These are phyloP conservation scores for Spathaspora sp. DNA, from an alignment of 805 yeast genomes.

Conservation along the genomic window DNA sequence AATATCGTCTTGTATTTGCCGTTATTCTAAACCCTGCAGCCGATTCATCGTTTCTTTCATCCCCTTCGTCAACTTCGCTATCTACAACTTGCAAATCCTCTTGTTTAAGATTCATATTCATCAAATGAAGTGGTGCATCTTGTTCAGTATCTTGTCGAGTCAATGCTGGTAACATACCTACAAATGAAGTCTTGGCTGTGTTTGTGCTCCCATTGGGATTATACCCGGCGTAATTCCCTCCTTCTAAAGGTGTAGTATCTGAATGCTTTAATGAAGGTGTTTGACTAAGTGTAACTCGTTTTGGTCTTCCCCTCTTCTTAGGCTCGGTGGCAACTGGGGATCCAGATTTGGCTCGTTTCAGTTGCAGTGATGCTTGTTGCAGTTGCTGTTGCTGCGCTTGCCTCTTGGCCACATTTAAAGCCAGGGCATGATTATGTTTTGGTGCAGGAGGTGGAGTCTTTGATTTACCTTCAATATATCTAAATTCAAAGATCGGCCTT, in stretches of 20 bases:
- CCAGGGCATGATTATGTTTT: constrained; percentile 44
- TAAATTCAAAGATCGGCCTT: constrained; percentile 62
- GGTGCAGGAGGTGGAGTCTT: constrained; percentile 48
- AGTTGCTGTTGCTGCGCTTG: constrained; percentile 12
- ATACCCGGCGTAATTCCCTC: constrained; percentile 16
- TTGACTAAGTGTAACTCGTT: constrained; percentile 20
- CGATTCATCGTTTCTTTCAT: constrained; percentile 11
- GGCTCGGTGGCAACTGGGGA: constrained; percentile 25
- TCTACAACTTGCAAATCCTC: constrained; percentile 36
- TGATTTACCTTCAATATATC: constrained; percentile 38
- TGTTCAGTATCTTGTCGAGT: constrained; percentile 39
- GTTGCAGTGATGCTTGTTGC: constrained; percentile 14
- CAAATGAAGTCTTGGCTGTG: constrained; percentile 4
- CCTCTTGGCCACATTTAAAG: constrained; percentile 36
- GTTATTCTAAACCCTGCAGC: constrained; percentile 7
- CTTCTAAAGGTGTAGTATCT: constrained; percentile 32
- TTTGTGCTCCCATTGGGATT: constrained; percentile 28
- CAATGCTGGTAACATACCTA: constrained; percentile 8
- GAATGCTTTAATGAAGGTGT: constrained; percentile 27
- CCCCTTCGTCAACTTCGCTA: constrained; percentile 28
- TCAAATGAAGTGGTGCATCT: constrained; percentile 30
- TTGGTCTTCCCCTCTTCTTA: constrained; percentile 36
- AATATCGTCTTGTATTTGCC: not conserved
- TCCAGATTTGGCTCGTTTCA: constrained; percentile 9
- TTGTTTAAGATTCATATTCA: constrained; percentile 30